Percentiles rank a stretch among this genome's conserved stretches.
Evolutionary conservation across 371 early-diverging fungal genomes (phyloP).

Genomic region (Mortierella sp.): DNA sequence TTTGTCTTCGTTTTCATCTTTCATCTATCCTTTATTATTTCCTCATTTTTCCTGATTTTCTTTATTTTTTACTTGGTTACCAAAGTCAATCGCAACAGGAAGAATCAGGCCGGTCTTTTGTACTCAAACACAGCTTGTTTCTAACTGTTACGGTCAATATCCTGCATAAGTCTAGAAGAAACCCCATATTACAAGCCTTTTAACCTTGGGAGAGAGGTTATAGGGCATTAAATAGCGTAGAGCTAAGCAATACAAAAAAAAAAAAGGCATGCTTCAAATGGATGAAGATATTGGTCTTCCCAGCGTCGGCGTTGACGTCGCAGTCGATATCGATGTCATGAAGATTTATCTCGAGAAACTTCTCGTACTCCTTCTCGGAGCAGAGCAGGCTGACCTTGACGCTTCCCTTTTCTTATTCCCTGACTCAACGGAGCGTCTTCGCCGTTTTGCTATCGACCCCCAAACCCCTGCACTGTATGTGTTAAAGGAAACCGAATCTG

Average conservation of each 20-base stretch:
- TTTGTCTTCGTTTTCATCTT: conserved; percentile 1
- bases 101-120: background rate
- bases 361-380: conserved; percentile 80
- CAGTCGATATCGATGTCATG: conserved; percentile 48
- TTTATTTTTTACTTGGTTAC: conserved; percentile 2
- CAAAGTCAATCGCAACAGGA: background rate
- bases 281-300: conserved; percentile 54
- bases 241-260: conserved; percentile 15
- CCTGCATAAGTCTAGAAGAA: background rate
- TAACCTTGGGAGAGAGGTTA: conserved; percentile 2
- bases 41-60: conserved; percentile 2
- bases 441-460: conserved; percentile 84
- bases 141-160: background rate
- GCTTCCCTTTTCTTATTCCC: conserved; percentile 73
- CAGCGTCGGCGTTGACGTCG: conserved; percentile 35
- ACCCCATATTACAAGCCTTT: background rate
- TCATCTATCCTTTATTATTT: background rate
- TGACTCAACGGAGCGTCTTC: conserved; percentile 80
- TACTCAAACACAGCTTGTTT: background rate
- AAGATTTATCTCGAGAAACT: conserved; percentile 75
- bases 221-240: background rate
- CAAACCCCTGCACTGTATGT: conserved; percentile 83
- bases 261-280: conserved; percentile 38
- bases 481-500: conserved; percentile 80
- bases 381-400: conserved; percentile 70